Conservation (phyloP, 441 rosid species). For the Sinapis alba region DNA sequence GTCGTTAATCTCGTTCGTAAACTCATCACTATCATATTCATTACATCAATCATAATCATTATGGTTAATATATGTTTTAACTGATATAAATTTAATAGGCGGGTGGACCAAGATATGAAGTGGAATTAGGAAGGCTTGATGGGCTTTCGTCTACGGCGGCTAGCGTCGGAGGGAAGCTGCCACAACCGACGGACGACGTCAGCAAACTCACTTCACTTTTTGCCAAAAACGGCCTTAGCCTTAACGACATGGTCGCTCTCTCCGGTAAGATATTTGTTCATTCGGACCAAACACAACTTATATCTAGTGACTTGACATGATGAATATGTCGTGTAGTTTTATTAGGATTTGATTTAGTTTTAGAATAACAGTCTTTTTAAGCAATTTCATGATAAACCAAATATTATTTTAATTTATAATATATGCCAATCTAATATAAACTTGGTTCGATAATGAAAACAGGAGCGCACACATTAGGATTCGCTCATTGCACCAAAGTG, state of each 20-base stretch:
- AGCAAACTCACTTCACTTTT: slow-evolving; percentile 64
- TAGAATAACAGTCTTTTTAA: background rate
- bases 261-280: slow-evolving; percentile 48
- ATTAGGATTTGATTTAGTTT: background rate
- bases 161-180: slow-evolving; percentile 65
- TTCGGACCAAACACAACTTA: background rate
- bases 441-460: background rate
- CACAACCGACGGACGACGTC: slow-evolving; percentile 57
- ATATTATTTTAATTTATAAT: background rate
- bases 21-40: background rate
- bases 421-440: background rate
- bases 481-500: slow-evolving; percentile 77
- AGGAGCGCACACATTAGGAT: slow-evolving; percentile 91
- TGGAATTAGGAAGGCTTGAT: slow-evolving; percentile 83
- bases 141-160: slow-evolving; percentile 65
- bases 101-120: slow-evolving; percentile 77
- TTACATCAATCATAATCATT: background rate
- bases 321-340: background rate
- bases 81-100: slow-evolving; percentile 44
- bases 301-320: too few species aligned
- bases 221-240: slow-evolving; percentile 63
- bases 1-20: slow-evolving; percentile 64
- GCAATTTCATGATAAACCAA: background rate
- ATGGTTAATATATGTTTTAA: background rate
- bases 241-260: slow-evolving; percentile 89